Evolutionary conservation across 2,329 filamentous ascomycete genomes (phyloP), one percentile per base, ranked within the genome.

Genomic region (Alternaria arbusti): DNA sequence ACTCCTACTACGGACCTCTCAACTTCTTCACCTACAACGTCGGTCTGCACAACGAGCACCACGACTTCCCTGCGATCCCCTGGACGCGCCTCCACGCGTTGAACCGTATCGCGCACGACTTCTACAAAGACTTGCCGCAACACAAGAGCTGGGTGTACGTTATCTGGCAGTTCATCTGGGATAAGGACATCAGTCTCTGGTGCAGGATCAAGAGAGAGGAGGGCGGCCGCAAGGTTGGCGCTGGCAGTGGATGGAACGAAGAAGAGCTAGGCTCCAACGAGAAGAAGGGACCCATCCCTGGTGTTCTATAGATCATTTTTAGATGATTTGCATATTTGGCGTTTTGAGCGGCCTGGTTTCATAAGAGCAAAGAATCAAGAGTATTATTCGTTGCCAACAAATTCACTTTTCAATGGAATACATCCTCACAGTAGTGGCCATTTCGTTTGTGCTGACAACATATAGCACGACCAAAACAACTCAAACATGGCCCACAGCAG

Each of bases 1-100:
- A 93, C 83, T 95, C 91, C 51, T 99, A 99, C 86, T 99, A 99
- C 79, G 96, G 96, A 0, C 88, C 91, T 1, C 87, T 98, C 69
- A 99, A 99, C 83, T 82, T 94, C 74, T 82, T 99, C 54, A 97
- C 94, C 1, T 99, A 98, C 86, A 99, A 99, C 74, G 96, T 99
- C 49, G 96, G 96, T 57, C 84, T 97, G 75, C 96, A 99, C 85
- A 99, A 99, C 79, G 96, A 99, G 85, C 96, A 99, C 82, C 96
- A 99, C 80, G 96, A 99, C 81, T 99, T 99, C 83, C 96, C 96
- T 11, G 96, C 96, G 51, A 88, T 99, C 50, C 95, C 96, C 0
- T 99, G 96, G 96, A 97, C 94, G 10, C 86, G 91, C 30, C 86
- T 99, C 43, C 91, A 90, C 58, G 86, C 86, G 76, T 84, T 99